phyloP scores from a whole-genome alignment of 768 basidiomycete genomes.

The Clathrus columnatus region DNA sequence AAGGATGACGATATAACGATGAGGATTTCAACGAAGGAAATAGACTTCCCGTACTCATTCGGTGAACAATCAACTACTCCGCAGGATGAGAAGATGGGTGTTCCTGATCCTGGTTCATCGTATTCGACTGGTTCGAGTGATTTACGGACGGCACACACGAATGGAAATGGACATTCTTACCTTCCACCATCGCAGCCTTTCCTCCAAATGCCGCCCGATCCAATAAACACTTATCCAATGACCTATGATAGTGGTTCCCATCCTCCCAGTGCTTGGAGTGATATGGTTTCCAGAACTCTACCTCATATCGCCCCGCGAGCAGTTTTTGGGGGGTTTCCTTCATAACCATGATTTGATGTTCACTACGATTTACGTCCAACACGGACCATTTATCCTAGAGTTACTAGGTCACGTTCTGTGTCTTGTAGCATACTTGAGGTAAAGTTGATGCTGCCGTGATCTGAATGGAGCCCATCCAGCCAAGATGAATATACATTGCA shows the following conservation, averaged over 20 bases:
- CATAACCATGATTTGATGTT: background rate
- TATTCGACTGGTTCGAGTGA: background rate
- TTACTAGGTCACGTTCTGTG: no score
- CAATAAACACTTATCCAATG: background rate
- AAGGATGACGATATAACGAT: constrained; percentile 3
- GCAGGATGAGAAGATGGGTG: background rate
- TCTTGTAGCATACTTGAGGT: no score
- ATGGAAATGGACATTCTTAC: background rate
- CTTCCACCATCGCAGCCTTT: background rate
- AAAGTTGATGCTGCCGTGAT: no score
- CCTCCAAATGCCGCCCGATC: background rate
- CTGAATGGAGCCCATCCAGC: no score
- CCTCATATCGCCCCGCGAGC: background rate
- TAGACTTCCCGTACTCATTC: background rate
- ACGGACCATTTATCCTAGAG: no score
- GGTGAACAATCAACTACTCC: background rate
- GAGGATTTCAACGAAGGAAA: background rate
- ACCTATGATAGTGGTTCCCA: background rate
- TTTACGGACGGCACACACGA: background rate
- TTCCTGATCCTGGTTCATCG: background rate
- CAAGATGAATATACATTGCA: no score
- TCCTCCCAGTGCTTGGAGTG: background rate
- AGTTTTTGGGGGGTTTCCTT: background rate
- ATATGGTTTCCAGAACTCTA: background rate
- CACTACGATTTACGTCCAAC: no score